A percentile compares a stretch with the other conserved stretches of the same genome.
Conservation (phyloP, 441 rosid genomes). For the Francoa sonchifolia region DNA sequence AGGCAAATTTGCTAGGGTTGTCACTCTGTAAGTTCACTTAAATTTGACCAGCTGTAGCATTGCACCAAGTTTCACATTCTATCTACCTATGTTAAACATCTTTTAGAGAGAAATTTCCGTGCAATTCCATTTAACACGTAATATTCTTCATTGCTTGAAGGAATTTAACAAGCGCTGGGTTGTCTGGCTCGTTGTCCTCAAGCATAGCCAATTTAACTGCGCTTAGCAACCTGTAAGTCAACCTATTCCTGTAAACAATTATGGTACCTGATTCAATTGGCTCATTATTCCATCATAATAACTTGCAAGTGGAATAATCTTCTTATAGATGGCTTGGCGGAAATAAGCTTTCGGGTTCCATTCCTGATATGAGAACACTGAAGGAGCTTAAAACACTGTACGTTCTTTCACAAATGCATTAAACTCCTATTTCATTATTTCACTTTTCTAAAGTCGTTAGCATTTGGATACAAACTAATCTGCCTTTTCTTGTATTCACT, state of each 20-base stretch:
- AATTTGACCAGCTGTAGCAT: too few relatives aligned
- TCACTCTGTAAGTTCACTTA: conserved; percentile 43
- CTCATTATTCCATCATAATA: not conserved
- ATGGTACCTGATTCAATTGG: not conserved
- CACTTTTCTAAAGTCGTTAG: not conserved
- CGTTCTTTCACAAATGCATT: conserved; percentile 8
- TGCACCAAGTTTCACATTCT: too few relatives aligned
- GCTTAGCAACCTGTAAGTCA: conserved; percentile 52
- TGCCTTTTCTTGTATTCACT: not conserved
- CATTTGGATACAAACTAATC: not conserved
- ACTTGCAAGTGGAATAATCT: conserved; percentile 10
- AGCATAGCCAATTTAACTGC: conserved; percentile 47
- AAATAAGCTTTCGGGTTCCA: conserved; percentile 51
- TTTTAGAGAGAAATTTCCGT: too few relatives aligned
- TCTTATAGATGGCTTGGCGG: conserved; percentile 56
- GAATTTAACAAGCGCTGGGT: conserved; percentile 49
- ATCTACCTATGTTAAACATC: too few relatives aligned
- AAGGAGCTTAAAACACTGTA: conserved; percentile 49
- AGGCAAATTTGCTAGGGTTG: conserved; percentile 35
- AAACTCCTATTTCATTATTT: not conserved
- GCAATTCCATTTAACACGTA: too few relatives aligned
- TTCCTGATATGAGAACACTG: conserved; percentile 50
- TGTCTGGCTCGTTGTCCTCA: conserved; percentile 43
- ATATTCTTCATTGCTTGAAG: conserved; percentile 24
- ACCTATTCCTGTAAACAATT: not conserved